Percentiles rank a stretch among this genome's conserved stretches.
Evolutionary conservation across 805 yeast genomes (phyloP).

Genomic region (Starmerella lactis-condensi): DNA sequence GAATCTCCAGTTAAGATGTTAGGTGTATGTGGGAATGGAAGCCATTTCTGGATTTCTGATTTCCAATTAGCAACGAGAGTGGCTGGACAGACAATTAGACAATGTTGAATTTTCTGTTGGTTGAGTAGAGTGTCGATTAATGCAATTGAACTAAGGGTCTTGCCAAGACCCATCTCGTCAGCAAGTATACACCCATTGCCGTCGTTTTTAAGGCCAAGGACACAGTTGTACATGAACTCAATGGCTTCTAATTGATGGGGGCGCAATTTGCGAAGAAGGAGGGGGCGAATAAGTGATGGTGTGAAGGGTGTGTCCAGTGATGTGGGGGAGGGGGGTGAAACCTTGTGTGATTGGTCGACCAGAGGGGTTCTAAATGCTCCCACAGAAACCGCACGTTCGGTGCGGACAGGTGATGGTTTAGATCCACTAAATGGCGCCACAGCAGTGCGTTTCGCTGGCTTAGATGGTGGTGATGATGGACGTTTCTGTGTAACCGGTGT

Average conservation of each 20-base stretch:
- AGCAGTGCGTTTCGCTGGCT: no score
- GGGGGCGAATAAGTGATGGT: conserved; percentile 24
- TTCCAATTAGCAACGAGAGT: conserved; percentile 78
- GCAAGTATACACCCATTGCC: conserved; percentile 70
- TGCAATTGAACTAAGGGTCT: conserved; percentile 70
- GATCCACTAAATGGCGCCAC: no score
- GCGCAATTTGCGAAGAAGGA: conserved; percentile 29
- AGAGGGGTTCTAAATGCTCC: no score
- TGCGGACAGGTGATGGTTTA: neutral
- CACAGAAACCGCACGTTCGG: no score
- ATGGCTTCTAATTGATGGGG: conserved; percentile 82
- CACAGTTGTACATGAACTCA: conserved; percentile 58
- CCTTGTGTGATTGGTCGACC: no score
- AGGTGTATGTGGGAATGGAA: conserved; percentile 31
- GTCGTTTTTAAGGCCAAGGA: conserved; percentile 44
- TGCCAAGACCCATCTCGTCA: conserved; percentile 95
- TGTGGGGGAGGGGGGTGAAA: no score
- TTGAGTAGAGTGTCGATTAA: conserved; percentile 64
- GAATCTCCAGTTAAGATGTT: conserved; percentile 47
- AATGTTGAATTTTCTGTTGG: conserved; percentile 30
- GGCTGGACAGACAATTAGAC: conserved; percentile 78
- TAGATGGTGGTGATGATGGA: no score
- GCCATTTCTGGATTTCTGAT: conserved; percentile 76
- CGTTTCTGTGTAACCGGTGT: no score
- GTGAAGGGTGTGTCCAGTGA: no score